Conservation (phyloP, 345 rosid genomes). For the Eucalyptus erythrocorys region DNA sequence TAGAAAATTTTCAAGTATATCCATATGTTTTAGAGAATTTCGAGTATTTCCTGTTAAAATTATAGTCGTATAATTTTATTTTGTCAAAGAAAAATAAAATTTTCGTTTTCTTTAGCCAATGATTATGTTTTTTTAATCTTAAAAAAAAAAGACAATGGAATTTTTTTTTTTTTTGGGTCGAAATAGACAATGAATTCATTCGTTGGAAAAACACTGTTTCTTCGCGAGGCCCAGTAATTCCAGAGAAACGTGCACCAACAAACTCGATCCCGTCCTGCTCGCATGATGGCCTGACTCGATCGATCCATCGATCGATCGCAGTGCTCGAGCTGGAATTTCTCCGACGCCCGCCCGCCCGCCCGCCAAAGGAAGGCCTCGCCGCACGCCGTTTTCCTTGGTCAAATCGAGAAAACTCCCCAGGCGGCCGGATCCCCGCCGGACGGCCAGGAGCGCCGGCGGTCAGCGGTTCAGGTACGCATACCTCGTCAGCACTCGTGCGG, state of each 20-base stretch:
- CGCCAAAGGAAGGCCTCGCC: background rate
- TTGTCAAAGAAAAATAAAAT: background rate
- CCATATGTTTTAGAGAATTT: background rate
- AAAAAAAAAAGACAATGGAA: background rate
- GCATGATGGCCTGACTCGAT: background rate
- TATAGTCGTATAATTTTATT: background rate
- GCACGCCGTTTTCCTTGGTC: background rate
- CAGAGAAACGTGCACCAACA: background rate
- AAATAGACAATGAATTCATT: background rate
- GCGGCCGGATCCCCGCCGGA: background rate
- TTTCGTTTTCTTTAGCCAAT: background rate
- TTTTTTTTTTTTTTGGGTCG: background rate
- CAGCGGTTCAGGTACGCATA: background rate
- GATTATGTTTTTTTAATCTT: background rate
- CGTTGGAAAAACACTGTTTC: background rate
- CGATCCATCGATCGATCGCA: background rate
- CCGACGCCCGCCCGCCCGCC: background rate
- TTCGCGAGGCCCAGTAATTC: background rate
- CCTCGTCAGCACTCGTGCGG: background rate
- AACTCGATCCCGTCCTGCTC: background rate
- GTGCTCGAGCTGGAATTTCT: background rate
- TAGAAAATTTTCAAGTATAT: background rate
- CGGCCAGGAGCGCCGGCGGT: background rate
- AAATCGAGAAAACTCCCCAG: background rate
- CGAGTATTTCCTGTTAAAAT: background rate